These are phyloP conservation scores for Suhomyces chickasaworum DNA, from an alignment of 1,139 yeast genomes.

Conservation along the genomic window DNA sequence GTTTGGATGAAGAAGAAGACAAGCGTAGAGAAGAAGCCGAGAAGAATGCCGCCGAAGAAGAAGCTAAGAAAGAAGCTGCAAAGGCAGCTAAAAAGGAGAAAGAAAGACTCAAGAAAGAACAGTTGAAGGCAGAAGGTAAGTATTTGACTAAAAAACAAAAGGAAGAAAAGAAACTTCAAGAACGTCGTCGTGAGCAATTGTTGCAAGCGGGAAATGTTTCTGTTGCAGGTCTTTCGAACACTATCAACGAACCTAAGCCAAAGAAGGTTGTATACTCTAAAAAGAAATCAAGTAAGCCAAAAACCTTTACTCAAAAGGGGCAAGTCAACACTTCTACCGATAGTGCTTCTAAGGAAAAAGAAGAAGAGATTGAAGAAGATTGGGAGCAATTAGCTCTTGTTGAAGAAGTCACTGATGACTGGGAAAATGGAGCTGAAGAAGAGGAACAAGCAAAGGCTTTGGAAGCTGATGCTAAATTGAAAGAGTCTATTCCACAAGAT, in stretches of 20 bases:
- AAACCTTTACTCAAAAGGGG: slow-evolving; percentile 33
- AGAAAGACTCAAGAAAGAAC: slow-evolving; percentile 76
- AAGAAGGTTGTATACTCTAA: slow-evolving; percentile 77
- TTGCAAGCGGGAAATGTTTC: slow-evolving; percentile 71
- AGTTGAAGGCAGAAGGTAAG: slow-evolving; percentile 91
- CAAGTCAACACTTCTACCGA: slow-evolving; percentile 15
- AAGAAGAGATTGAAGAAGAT: slow-evolving; percentile 47
- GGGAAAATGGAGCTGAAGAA: slow-evolving; percentile 43
- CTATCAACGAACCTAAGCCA: slow-evolving; percentile 48
- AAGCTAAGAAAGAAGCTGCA: slow-evolving; percentile 67
- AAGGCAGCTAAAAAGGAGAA: slow-evolving; percentile 77
- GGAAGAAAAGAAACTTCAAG: slow-evolving; percentile 84
- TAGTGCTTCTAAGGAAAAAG: slow-evolving; percentile 34
- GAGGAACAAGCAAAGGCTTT: slow-evolving; percentile 17
- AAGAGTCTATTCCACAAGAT: slow-evolving; percentile 6
- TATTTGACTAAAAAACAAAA: slow-evolving; percentile 88
- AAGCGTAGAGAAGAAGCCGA: slow-evolving; percentile 64
- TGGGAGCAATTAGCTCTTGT: slow-evolving; percentile 64
- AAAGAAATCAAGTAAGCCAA: slow-evolving; percentile 59
- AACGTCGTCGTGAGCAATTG: slow-evolving; percentile 86
- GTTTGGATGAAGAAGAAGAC: slow-evolving; percentile 71
- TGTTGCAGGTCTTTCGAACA: slow-evolving; percentile 69
- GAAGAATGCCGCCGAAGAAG: slow-evolving; percentile 62
- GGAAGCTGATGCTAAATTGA: slow-evolving; percentile 11
- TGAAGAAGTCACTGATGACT: slow-evolving; percentile 48